Percentiles rank a stretch among this genome's conserved stretches.
These are phyloP conservation scores for Bombardia bombarda DNA, from an alignment of 495 filamentous ascomycete species.

Conservation along the genomic window DNA sequence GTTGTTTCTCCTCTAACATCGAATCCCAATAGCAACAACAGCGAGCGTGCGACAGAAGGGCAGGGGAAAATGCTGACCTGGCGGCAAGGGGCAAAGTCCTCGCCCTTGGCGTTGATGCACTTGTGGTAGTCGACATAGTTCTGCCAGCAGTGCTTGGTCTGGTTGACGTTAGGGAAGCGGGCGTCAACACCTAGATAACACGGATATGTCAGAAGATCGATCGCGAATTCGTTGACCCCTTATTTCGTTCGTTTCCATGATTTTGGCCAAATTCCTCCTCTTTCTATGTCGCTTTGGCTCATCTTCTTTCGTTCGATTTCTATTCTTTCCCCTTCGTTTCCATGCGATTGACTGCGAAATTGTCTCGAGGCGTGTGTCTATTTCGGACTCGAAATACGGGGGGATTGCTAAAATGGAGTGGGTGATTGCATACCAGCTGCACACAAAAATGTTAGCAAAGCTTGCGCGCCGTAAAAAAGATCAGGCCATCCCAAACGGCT, in stretches of 20 bases:
- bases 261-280: too few relatives aligned
- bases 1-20: not conserved
- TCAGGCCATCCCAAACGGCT: slow-evolving; percentile 25
- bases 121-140: slow-evolving; percentile 99
- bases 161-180: slow-evolving; percentile 97
- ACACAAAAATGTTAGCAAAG: slow-evolving; percentile 18
- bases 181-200: slow-evolving; percentile 94
- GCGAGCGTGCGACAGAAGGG: not conserved
- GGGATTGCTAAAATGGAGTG: too few relatives aligned
- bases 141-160: slow-evolving; percentile 91
- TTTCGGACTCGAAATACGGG: too few relatives aligned
- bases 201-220: too few relatives aligned
- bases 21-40: too few relatives aligned
- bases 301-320: slow-evolving; percentile 2
- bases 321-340: not conserved
- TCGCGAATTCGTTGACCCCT: too few relatives aligned
- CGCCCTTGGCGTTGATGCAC: slow-evolving; percentile 96
- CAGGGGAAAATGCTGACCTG: slow-evolving; percentile 53
- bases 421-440: slow-evolving; percentile 39
- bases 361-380: too few relatives aligned
- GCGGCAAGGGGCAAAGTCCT: slow-evolving; percentile 96
- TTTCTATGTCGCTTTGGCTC: not conserved
- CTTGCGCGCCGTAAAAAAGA: slow-evolving; percentile 4
- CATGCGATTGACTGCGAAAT: too few relatives aligned
- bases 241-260: too few relatives aligned